phyloP scores from a whole-genome alignment of 192 early-diverging fungal genomes.

The Chytriomyces confervae region DNA sequence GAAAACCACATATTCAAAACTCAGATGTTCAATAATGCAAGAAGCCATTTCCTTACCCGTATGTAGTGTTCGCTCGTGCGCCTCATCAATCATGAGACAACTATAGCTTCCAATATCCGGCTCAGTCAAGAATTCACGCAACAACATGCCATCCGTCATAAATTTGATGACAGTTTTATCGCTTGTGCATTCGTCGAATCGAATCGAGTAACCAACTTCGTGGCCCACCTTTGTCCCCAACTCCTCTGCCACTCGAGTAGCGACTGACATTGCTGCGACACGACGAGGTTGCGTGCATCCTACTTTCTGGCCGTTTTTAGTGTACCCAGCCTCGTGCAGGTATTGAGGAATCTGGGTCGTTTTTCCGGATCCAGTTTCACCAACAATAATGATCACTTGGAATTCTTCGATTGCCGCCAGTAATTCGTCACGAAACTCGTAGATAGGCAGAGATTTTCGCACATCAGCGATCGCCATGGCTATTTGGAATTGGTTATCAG shows the following conservation, averaged over 20 bases:
- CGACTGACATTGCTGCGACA: constrained; percentile 98
- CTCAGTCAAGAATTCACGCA: constrained; percentile 97
- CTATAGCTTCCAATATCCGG: constrained; percentile 90
- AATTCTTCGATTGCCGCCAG: constrained; percentile 81
- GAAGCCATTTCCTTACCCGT: constrained; percentile 63
- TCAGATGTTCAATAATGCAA: neutral
- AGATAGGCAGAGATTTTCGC: constrained; percentile 91
- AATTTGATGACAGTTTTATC: constrained; percentile 96
- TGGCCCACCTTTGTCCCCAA: constrained; percentile 90
- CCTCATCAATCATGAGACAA: constrained; percentile 97
- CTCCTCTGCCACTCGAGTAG: constrained; percentile 96
- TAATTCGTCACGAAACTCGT: constrained; percentile 80
- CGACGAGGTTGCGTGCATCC: constrained; percentile 98
- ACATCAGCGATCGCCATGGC: constrained; percentile 76
- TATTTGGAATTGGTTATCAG: neutral
- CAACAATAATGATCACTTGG: constrained; percentile 93
- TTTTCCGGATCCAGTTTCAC: constrained; percentile 91
- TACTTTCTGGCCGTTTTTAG: constrained; percentile 80
- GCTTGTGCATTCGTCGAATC: constrained; percentile 97
- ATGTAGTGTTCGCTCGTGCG: constrained; percentile 95
- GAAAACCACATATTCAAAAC: neutral
- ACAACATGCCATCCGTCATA: constrained; percentile 98
- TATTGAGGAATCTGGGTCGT: constrained; percentile 99
- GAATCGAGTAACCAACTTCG: constrained; percentile 96
- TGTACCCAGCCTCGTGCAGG: constrained; percentile 93